A percentile compares a stretch with the other conserved stretches of the same genome.
Evolutionary conservation across 1,284 basidiomycete genomes (phyloP).

Genomic region (Naganishia cerealis): DNA sequence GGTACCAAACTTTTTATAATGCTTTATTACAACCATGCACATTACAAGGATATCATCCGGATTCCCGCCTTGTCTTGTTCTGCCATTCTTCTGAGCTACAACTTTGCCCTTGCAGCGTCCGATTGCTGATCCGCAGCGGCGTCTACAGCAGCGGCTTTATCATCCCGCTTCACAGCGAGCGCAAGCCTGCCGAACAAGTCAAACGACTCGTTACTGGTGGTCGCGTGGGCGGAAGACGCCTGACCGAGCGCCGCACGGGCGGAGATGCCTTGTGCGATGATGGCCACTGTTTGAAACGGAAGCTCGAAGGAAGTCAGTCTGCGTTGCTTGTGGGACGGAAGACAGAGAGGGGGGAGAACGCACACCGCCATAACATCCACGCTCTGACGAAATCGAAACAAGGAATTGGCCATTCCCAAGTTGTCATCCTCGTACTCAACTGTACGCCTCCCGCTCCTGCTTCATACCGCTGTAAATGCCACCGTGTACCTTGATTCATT

Average conservation of each 20-base stretch:
- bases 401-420: constrained; percentile 47
- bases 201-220: constrained; percentile 62
- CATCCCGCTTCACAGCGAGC: constrained; percentile 24
- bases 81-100: background rate
- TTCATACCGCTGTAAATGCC: constrained; percentile 34
- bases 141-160: background rate
- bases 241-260: constrained; percentile 81
- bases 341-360: constrained; percentile 42
- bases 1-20: background rate
- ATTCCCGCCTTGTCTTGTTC: too few species aligned
- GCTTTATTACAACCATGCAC: background rate
- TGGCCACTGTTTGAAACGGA: constrained; percentile 63
- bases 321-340: constrained; percentile 9
- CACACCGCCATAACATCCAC: constrained; percentile 82
- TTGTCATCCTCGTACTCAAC: constrained; percentile 19
- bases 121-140: background rate
- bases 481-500: constrained; percentile 46
- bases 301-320: background rate
- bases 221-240: constrained; percentile 77
- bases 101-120: background rate
- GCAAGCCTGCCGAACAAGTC: constrained; percentile 67
- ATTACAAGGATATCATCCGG: background rate
- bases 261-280: constrained; percentile 91
- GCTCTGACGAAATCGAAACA: constrained; percentile 56
- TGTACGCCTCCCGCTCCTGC: background rate